phyloP scores from a whole-genome alignment of 2,329 filamentous ascomycete genomes.

The Fusarium humuli region DNA sequence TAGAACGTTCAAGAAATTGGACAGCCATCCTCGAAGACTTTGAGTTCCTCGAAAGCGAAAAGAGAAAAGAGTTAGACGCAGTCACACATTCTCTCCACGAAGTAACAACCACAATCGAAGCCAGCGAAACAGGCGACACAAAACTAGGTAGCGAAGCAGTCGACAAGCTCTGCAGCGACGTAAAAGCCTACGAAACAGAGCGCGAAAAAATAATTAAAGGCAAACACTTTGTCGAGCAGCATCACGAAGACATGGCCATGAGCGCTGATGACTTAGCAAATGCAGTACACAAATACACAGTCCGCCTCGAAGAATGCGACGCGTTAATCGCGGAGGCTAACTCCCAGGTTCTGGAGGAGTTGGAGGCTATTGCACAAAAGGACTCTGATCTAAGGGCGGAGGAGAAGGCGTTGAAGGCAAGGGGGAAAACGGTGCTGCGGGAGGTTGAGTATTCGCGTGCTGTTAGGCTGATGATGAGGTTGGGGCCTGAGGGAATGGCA shows the following conservation, averaged over 20 bases:
- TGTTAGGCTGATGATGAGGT: not conserved
- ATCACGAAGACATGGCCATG: not conserved
- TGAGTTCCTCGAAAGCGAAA: not conserved
- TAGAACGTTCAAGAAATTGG: not conserved
- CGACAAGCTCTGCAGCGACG: not conserved
- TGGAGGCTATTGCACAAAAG: not conserved
- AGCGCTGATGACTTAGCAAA: not conserved
- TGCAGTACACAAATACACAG: not conserved
- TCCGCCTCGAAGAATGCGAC: not conserved
- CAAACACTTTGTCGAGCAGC: not conserved
- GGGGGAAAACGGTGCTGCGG: not conserved
- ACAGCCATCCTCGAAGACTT: not conserved
- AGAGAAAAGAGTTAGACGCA: not conserved
- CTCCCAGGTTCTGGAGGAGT: not conserved
- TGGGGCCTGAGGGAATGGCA: not conserved
- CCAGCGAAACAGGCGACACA: not conserved
- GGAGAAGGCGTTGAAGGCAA: not conserved
- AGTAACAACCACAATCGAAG: not conserved
- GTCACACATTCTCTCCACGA: not conserved
- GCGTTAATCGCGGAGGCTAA: conserved; percentile 4
- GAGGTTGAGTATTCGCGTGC: not conserved
- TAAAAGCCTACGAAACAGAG: conserved; percentile 8
- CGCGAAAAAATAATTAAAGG: not conserved
- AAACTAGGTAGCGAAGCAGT: not conserved
- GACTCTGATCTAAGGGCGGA: not conserved